Conservation (phyloP, 2,329 filamentous ascomycete genomes). For the Colletotrichum siamense region DNA sequence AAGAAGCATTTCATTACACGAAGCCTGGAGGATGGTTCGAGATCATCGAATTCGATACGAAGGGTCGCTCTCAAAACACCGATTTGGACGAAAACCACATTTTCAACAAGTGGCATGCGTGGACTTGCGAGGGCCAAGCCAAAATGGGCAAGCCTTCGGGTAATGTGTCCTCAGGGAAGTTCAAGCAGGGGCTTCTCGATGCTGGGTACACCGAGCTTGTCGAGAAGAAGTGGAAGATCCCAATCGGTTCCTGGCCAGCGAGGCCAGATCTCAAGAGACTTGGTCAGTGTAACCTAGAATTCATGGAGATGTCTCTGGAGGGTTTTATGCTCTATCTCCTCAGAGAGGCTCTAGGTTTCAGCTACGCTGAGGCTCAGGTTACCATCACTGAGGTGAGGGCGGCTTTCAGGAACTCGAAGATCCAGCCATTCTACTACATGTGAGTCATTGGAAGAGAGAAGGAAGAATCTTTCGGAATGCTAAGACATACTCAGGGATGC, state of each 20-base stretch:
- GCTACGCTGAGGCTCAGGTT: constrained; percentile 26
- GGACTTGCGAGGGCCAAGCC: constrained; percentile 30
- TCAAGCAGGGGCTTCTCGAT: constrained; percentile 25
- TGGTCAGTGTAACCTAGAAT: constrained; percentile 25
- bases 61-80: background rate
- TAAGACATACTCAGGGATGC: background rate
- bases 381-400: constrained; percentile 27
- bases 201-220: constrained; percentile 26
- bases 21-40: constrained; percentile 42
- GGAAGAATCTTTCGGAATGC: too few species aligned
- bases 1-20: constrained; percentile 53
- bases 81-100: background rate
- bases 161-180: constrained; percentile 23
- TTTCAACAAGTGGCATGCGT: constrained; percentile 28
- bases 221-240: constrained; percentile 22
- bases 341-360: constrained; percentile 32
- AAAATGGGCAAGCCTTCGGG: constrained; percentile 34
- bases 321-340: constrained; percentile 32
- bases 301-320: constrained; percentile 29
- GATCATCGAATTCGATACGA: constrained; percentile 30
- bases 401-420: background rate
- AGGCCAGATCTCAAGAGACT: constrained; percentile 12
- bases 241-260: constrained; percentile 19
- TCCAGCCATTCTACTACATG: background rate
- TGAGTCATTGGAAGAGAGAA: background rate